A percentile compares a stretch with the other conserved stretches of the same genome.
Conservation (phyloP, 169 alveolate genomes). For the Cyclospora cayetanensis region DNA sequence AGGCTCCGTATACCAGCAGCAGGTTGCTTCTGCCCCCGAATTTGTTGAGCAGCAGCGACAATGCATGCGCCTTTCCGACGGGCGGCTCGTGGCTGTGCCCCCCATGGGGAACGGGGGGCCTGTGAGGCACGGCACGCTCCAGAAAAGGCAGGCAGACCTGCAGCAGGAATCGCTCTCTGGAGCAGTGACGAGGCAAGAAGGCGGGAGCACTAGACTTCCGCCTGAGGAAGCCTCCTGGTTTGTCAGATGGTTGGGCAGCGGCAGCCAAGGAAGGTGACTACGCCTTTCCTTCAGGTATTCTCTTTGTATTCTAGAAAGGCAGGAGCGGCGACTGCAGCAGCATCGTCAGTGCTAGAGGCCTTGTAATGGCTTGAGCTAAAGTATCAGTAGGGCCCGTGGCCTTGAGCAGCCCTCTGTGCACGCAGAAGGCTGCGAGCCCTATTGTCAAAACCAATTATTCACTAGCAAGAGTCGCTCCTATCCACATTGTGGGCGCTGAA, state of each 20-base stretch:
- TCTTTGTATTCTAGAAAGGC: too few relatives aligned
- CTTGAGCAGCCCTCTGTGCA: too few relatives aligned
- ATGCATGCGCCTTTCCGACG: conserved; percentile 12
- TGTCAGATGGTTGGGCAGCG: conserved; percentile 54
- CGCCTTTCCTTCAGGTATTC: too few relatives aligned
- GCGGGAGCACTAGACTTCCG: conserved; percentile 3
- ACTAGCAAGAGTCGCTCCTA: too few relatives aligned
- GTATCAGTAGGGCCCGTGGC: too few relatives aligned
- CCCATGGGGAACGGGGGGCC: conserved; percentile 39
- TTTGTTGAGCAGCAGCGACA: conserved; percentile 57
- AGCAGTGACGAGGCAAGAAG: conserved; percentile 4
- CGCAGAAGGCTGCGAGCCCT: too few relatives aligned
- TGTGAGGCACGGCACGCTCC: conserved; percentile 17
- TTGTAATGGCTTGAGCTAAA: too few relatives aligned
- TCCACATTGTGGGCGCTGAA: too few relatives aligned
- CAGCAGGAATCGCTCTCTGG: conserved; percentile 17
- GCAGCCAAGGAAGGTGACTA: conserved; percentile 48
- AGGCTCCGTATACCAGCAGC: background rate
- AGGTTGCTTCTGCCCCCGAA: conserved; percentile 2
- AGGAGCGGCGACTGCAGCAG: too few relatives aligned
- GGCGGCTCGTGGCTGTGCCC: conserved; percentile 47
- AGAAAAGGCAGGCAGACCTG: background rate
- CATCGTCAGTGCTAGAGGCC: too few relatives aligned
- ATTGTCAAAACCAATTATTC: too few relatives aligned
- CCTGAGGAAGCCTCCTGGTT: conserved; percentile 40